Percentiles rank a stretch among this genome's conserved stretches.
Evolutionary conservation across 2,329 filamentous ascomycete species (phyloP).

Genomic region (Alternaria brassicicola): DNA sequence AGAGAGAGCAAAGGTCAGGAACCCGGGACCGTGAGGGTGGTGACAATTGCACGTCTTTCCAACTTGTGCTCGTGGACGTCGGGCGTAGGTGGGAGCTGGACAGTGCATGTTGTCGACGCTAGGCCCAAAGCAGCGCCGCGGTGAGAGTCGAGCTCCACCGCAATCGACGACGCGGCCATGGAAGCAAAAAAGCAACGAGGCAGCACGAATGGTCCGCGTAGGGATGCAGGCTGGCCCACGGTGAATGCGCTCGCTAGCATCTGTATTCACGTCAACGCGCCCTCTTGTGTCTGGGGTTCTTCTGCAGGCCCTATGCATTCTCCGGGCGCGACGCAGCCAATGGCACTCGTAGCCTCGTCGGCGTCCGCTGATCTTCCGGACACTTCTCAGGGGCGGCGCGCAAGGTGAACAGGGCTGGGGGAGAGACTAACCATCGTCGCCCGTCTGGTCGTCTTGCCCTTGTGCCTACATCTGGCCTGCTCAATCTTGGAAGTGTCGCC

Average conservation of each 20-base stretch:
- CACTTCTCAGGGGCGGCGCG: slow-evolving; percentile 20
- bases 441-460: slow-evolving; percentile 9
- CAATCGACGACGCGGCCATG: neutral
- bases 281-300: neutral
- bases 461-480: slow-evolving; percentile 5
- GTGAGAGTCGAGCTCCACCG: slow-evolving; percentile 17
- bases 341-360: slow-evolving; percentile 11
- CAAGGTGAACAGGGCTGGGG: slow-evolving; percentile 6
- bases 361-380: slow-evolving; percentile 19
- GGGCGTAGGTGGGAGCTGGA: neutral
- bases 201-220: neutral
- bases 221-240: slow-evolving; percentile 1
- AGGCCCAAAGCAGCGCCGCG: slow-evolving; percentile 20
- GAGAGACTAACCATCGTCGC: slow-evolving; percentile 4
- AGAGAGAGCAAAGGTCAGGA: neutral
- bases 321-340: slow-evolving; percentile 22
- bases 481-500: slow-evolving; percentile 1
- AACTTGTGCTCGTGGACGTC: neutral
- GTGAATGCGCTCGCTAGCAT: neutral
- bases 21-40: neutral
- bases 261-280: neutral
- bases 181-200: neutral
- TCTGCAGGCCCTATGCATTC: slow-evolving; percentile 10
- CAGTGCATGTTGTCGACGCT: slow-evolving; percentile 10
- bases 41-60: neutral